Evolutionary conservation across 768 basidiomycete species (phyloP).

Genomic region (Mycena albidolilacea): DNA sequence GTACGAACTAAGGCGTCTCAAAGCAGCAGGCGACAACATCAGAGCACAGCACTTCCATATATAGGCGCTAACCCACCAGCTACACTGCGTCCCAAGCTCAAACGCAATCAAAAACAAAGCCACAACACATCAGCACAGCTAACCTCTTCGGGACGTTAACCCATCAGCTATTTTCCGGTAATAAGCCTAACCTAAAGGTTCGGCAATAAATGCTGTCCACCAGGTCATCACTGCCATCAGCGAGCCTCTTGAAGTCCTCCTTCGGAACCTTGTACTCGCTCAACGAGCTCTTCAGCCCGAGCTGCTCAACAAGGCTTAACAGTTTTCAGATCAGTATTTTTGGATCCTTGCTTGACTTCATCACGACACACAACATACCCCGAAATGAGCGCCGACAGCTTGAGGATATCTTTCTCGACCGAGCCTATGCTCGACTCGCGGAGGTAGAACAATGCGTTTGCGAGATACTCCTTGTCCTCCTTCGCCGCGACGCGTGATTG

Average conservation of each 20-base stretch:
- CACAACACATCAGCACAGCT: too few relatives aligned
- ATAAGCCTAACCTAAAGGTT: too few relatives aligned
- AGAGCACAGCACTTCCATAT: too few relatives aligned
- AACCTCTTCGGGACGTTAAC: too few relatives aligned
- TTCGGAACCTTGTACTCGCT: slow-evolving; percentile 75
- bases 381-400: slow-evolving; percentile 68
- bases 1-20: too few relatives aligned
- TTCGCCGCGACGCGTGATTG: slow-evolving; percentile 70
- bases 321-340: slow-evolving; percentile 3
- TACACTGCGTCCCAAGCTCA: too few relatives aligned
- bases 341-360: not conserved
- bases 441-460: slow-evolving; percentile 71
- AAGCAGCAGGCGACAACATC: too few relatives aligned
- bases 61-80: too few relatives aligned
- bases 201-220: slow-evolving; percentile 67
- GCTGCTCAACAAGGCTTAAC: slow-evolving; percentile 70
- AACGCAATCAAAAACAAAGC: too few relatives aligned
- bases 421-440: slow-evolving; percentile 73
- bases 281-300: slow-evolving; percentile 73
- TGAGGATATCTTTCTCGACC: slow-evolving; percentile 71
- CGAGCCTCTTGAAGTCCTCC: slow-evolving; percentile 68
- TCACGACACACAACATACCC: slow-evolving; percentile 56
- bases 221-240: slow-evolving; percentile 61
- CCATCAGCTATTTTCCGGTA: too few relatives aligned
- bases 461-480: slow-evolving; percentile 75